Base-by-base conservation (phyloP, 2,329 filamentous ascomycete species). In the Colletotrichum plurivorum region DNA sequence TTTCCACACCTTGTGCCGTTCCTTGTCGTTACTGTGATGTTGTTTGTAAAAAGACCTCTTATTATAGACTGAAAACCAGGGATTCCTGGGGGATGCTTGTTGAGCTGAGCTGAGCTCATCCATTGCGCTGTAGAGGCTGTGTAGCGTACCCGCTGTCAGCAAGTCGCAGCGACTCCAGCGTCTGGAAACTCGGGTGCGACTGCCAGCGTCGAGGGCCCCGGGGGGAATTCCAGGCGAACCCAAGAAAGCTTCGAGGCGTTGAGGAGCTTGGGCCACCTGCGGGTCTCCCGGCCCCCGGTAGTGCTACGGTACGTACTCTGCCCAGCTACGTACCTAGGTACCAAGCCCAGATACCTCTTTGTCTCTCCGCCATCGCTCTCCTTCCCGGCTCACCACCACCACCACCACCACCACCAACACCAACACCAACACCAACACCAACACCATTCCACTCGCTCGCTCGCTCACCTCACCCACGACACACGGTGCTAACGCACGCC, bases 201-300 rank as follows among this genome's bases (percentile, higher is more conserved):
- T 52, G 49, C 49, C 49, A 51, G 10, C 8, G 31, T 18, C 4
- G 10, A 48, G n/a, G 16, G n/a, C 16, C n/a, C 45, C 13, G 10
- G 27, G 27, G 25, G 31, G 13, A 54, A 54, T 36, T 16, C 48
- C 18, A 62, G 46, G 10, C 15, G 53, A 39, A 39, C 27, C 27
- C 13, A 39, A 56, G 22, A 64, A 65, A 69, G 62, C 66, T 69
- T 69, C 71, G 61, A 72, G 69, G 69, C 62, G 71, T 71, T 72
- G 71, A 71, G 71, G 71, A 72, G 71, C 71, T 72, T 71, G 71
- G 71, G 65, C 71, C 71, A 71, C 18, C 31, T 41, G 39, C 27
- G 61, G 53, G 48, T 58, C 59, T 36, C 22, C 41, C 53, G 63
- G 61, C 48, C 41, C 52, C 31, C 31, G 31, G 31, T 36, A 12